These are phyloP conservation scores for Arbutus unedo DNA, from an alignment of 148 eudicot species.

Conservation along the genomic window DNA sequence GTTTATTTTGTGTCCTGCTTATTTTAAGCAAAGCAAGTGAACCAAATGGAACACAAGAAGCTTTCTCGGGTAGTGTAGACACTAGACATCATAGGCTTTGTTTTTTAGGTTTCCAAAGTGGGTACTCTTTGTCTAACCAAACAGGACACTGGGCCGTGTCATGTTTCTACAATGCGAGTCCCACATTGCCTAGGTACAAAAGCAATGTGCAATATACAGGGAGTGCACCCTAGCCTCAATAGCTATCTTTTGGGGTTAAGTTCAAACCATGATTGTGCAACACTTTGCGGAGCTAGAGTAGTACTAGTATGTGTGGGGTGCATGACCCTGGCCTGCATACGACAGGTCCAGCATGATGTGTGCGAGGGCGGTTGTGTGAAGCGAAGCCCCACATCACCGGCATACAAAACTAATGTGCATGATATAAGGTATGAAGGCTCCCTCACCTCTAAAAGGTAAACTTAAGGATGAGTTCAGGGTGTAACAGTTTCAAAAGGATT, in stretches of 20 bases:
- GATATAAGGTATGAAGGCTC: background rate
- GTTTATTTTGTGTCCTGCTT: too few relatives aligned
- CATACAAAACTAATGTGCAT: background rate
- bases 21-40: too few relatives aligned
- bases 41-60: background rate
- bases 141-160: background rate
- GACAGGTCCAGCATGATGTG: background rate
- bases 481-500: background rate
- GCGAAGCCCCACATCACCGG: background rate
- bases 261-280: background rate
- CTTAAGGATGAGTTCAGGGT: background rate
- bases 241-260: background rate
- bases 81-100: background rate
- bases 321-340: background rate
- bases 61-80: background rate
- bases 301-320: background rate
- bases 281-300: background rate
- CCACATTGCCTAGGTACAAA: background rate
- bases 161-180: background rate
- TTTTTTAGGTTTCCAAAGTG: background rate
- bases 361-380: background rate
- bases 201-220: background rate
- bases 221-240: background rate
- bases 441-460: background rate
- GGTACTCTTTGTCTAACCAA: background rate